Evolutionary conservation across 257 asterid genomes (phyloP).

Genomic region (Nemophila menziesii): DNA sequence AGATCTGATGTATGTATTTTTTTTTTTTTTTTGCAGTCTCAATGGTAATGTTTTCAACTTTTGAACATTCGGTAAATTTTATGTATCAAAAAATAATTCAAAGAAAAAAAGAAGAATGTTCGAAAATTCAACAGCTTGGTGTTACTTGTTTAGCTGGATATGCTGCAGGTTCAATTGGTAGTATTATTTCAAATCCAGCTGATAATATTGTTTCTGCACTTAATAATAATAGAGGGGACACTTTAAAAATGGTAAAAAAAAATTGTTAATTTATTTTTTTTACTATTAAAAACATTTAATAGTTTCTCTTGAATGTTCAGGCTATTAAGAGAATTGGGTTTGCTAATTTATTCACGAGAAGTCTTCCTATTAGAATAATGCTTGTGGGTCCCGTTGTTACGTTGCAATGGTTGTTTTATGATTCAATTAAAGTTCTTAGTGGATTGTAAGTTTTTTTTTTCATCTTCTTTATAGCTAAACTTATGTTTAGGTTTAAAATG

Average conservation of each 20-base stretch:
- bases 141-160: constrained; percentile 41
- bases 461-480: background rate
- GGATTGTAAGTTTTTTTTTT: constrained; percentile 25
- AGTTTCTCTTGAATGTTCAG: constrained; percentile 11
- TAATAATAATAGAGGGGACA: constrained; percentile 19
- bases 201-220: constrained; percentile 33
- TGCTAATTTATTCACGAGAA: constrained; percentile 27
- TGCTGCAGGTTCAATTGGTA: constrained; percentile 37
- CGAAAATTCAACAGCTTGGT: constrained; percentile 32
- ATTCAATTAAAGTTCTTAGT: constrained; percentile 27
- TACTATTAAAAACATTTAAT: background rate
- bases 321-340: constrained; percentile 31
- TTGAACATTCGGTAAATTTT: constrained; percentile 31
- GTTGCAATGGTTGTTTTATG: constrained; percentile 38
- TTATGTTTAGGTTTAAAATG: constrained; percentile 1
- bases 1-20: too few relatives aligned
- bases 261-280: background rate
- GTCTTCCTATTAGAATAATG: constrained; percentile 37
- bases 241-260: constrained; percentile 20
- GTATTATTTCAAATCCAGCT: constrained; percentile 33
- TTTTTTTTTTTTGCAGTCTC: constrained; percentile 23
- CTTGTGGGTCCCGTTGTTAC: constrained; percentile 37
- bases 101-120: constrained; percentile 29
- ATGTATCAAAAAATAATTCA: constrained; percentile 23
- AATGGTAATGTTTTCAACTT: constrained; percentile 39